Percentiles rank a stretch among this genome's conserved stretches.
These are phyloP conservation scores for Thalassiosira livingstoniorum DNA, from an alignment of 352 stramenopile genomes.

Conservation along the genomic window DNA sequence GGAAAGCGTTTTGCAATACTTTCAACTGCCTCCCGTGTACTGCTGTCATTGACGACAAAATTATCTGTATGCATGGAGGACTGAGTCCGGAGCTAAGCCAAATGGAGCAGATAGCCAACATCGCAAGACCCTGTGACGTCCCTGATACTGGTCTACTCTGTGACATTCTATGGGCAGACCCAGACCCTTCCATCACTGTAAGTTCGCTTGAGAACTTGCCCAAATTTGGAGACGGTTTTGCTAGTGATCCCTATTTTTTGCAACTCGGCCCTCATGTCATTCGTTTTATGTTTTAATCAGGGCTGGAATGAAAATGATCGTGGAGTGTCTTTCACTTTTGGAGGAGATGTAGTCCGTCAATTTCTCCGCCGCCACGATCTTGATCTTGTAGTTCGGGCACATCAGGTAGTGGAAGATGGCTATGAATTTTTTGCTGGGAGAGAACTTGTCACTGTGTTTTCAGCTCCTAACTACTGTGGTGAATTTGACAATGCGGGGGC, in stretches of 20 bases:
- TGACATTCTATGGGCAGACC: slow-evolving; percentile 91
- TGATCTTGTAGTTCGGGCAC: slow-evolving; percentile 96
- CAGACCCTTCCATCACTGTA: slow-evolving; percentile 85
- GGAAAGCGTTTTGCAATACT: slow-evolving; percentile 97
- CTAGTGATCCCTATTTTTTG: not conserved
- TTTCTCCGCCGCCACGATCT: slow-evolving; percentile 97
- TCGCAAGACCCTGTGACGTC: slow-evolving; percentile 89
- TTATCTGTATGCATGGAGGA: slow-evolving; percentile 98
- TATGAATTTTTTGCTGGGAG: slow-evolving; percentile 90
- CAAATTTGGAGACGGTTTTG: not conserved
- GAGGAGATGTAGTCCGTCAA: slow-evolving; percentile 95
- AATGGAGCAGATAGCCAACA: slow-evolving; percentile 88
- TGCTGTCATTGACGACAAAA: slow-evolving; percentile 96
- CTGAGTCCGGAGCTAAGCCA: slow-evolving; percentile 88
- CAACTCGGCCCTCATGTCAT: no score
- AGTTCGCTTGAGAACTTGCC: no score
- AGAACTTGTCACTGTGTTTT: slow-evolving; percentile 91
- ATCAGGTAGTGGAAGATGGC: slow-evolving; percentile 94
- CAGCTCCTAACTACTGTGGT: slow-evolving; percentile 85
- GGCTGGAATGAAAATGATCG: slow-evolving; percentile 97
- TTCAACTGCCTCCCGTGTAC: slow-evolving; percentile 99
- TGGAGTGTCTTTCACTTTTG: slow-evolving; percentile 99
- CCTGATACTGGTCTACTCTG: slow-evolving; percentile 89
- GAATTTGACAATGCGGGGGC: slow-evolving; percentile 88
- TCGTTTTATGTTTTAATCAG: slow-evolving; percentile 29